Conservation (phyloP, 495 filamentous ascomycete genomes). For the Apiosordaria backusii region DNA sequence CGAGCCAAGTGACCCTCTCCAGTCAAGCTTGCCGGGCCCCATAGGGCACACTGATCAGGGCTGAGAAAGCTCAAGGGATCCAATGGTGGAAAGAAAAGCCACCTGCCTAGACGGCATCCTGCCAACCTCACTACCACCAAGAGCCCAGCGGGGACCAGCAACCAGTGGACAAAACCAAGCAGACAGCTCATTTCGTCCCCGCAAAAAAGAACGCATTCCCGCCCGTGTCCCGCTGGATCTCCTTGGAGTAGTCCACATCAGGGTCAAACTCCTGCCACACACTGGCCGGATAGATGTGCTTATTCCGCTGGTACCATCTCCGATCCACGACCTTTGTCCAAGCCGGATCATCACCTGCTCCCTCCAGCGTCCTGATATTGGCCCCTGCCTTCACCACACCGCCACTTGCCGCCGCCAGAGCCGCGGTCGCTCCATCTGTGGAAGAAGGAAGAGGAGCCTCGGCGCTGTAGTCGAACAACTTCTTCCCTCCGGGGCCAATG, state of each 20-base stretch:
- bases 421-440: not conserved
- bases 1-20: too few species aligned
- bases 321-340: constrained; percentile 94
- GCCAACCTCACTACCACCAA: not conserved
- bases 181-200: constrained; percentile 17
- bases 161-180: not conserved
- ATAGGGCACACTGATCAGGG: too few species aligned
- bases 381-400: constrained; percentile 34
- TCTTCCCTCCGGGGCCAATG: constrained; percentile 63
- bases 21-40: too few species aligned
- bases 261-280: constrained; percentile 95
- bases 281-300: constrained; percentile 95
- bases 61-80: too few species aligned
- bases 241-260: constrained; percentile 75
- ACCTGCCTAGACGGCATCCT: not conserved
- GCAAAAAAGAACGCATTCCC: constrained; percentile 95
- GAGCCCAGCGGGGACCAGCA: not conserved
- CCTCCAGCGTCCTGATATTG: constrained; percentile 58
- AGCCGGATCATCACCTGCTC: constrained; percentile 70
- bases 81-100: too few species aligned
- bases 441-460: constrained; percentile 40
- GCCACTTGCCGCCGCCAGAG: constrained; percentile 21
- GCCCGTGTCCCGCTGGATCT: constrained; percentile 74
- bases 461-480: constrained; percentile 71
- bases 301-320: constrained; percentile 94